Conservation (phyloP, 2,329 filamentous ascomycete species). For the Ilyonectria robusta region DNA sequence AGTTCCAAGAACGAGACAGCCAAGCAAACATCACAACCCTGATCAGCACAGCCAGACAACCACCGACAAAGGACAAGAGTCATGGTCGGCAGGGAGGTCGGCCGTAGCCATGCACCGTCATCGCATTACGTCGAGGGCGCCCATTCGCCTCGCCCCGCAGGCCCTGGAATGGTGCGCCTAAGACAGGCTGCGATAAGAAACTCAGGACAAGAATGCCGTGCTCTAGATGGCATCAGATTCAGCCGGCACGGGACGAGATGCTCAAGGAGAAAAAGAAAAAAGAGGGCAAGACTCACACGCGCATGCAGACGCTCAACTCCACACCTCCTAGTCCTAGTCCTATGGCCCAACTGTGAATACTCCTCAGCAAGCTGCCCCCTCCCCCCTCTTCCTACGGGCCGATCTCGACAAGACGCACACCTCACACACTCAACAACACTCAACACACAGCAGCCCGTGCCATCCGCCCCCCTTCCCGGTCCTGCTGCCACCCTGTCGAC, state of each 20-base stretch:
- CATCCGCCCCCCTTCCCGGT: neutral
- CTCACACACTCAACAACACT: conserved; percentile 1
- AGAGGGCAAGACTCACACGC: conserved; percentile 6
- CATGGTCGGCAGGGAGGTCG: conserved; percentile 11
- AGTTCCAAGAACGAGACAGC: neutral
- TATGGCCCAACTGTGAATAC: conserved; percentile 23
- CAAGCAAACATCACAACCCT: neutral
- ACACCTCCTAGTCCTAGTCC: conserved; percentile 9
- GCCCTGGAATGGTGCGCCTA: conserved; percentile 27
- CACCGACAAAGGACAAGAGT: conserved; percentile 12
- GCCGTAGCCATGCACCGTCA: conserved; percentile 38
- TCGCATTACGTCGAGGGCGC: conserved; percentile 46
- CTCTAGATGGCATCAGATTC: neutral
- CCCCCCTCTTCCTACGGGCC: conserved; percentile 35
- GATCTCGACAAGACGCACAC: conserved; percentile 37
- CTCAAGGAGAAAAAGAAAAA: neutral
- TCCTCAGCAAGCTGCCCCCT: conserved; percentile 21
- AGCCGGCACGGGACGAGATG: neutral
- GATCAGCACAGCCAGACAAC: neutral
- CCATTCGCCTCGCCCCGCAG: conserved; percentile 44
- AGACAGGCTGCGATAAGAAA: conserved; percentile 13
- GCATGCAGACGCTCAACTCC: conserved; percentile 1
- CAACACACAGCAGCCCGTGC: conserved; percentile 3
- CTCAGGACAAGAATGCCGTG: neutral
- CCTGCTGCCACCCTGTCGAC: neutral